phyloP scores from a whole-genome alignment of 2,329 filamentous ascomycete genomes.

The Byssochlamys sp. region DNA sequence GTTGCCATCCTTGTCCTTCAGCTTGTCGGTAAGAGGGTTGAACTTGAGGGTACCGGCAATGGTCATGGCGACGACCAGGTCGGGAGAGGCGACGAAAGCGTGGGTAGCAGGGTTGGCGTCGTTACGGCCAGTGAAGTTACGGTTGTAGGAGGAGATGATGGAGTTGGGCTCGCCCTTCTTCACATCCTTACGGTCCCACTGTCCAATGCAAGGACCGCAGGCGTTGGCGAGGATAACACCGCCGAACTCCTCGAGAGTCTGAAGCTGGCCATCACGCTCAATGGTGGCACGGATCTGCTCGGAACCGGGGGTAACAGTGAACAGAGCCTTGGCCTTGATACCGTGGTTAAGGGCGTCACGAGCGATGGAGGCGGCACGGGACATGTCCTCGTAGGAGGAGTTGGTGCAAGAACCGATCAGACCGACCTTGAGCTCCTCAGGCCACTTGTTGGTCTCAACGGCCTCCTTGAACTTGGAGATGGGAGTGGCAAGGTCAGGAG shows the following conservation, averaged over 20 bases:
- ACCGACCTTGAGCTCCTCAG: slow-evolving; percentile 89
- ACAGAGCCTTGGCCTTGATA: slow-evolving; percentile 82
- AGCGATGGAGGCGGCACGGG: slow-evolving; percentile 80
- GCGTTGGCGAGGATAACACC: slow-evolving; percentile 92
- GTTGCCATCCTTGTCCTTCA: slow-evolving; percentile 93
- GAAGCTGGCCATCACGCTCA: slow-evolving; percentile 75
- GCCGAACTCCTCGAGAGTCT: slow-evolving; percentile 93
- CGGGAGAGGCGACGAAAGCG: slow-evolving; percentile 84
- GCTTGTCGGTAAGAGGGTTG: slow-evolving; percentile 84
- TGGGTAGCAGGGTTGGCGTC: slow-evolving; percentile 91
- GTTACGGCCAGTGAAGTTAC: slow-evolving; percentile 98
- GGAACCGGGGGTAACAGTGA: slow-evolving; percentile 90
- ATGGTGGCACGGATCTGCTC: slow-evolving; percentile 96
- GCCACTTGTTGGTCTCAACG: slow-evolving; percentile 91
- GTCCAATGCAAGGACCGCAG: slow-evolving; percentile 83
- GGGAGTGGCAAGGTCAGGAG: slow-evolving; percentile 90
- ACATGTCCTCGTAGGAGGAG: slow-evolving; percentile 82
- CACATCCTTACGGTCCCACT: slow-evolving; percentile 89
- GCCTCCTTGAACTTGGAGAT: slow-evolving; percentile 96
- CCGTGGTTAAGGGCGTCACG: slow-evolving; percentile 85
- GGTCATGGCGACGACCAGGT: slow-evolving; percentile 77
- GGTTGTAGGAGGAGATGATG: slow-evolving; percentile 98
- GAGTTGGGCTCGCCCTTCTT: slow-evolving; percentile 94
- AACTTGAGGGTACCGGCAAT: slow-evolving; percentile 80
- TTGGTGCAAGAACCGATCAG: slow-evolving; percentile 98